These are phyloP conservation scores for Purpureocillium lavendulum DNA, from an alignment of 2,329 filamentous ascomycete species.

Conservation along the genomic window DNA sequence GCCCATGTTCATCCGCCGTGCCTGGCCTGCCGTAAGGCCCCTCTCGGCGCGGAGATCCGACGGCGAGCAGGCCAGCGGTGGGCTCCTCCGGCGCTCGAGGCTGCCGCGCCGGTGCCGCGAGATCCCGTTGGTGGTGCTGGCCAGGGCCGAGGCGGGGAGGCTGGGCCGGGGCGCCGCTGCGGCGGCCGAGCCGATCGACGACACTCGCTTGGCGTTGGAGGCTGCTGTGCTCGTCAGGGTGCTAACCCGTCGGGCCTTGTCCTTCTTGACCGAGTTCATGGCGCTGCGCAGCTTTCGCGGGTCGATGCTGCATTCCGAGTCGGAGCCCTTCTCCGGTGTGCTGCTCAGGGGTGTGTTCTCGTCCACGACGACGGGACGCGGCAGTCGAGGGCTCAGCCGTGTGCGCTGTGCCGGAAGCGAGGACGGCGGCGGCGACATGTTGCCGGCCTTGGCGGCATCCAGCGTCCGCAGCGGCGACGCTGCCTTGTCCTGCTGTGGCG, in stretches of 20 bases:
- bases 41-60: slow-evolving; percentile 28
- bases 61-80: slow-evolving; percentile 45
- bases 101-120: slow-evolving; percentile 44
- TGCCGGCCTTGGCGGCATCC: slow-evolving; percentile 41
- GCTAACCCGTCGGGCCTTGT: slow-evolving; percentile 32
- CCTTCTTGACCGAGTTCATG: slow-evolving; percentile 42
- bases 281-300: slow-evolving; percentile 46
- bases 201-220: slow-evolving; percentile 32
- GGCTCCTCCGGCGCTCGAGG: slow-evolving; percentile 41
- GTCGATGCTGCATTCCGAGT: slow-evolving; percentile 45
- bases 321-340: slow-evolving; percentile 29
- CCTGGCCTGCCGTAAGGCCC: slow-evolving; percentile 45
- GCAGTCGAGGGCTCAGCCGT: slow-evolving; percentile 10
- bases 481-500: slow-evolving; percentile 18
- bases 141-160: slow-evolving; percentile 30
- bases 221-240: slow-evolving; percentile 24
- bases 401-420: slow-evolving; percentile 17
- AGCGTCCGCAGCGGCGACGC: slow-evolving; percentile 44
- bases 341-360: slow-evolving; percentile 41
- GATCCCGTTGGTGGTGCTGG: slow-evolving; percentile 47
- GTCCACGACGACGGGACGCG: slow-evolving; percentile 30
- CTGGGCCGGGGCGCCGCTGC: slow-evolving; percentile 19
- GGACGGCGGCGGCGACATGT: slow-evolving; percentile 39
- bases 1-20: slow-evolving; percentile 48
- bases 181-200: slow-evolving; percentile 31